phyloP scores from a whole-genome alignment of 2,329 filamentous ascomycete genomes.

The Exophiala sp. region DNA sequence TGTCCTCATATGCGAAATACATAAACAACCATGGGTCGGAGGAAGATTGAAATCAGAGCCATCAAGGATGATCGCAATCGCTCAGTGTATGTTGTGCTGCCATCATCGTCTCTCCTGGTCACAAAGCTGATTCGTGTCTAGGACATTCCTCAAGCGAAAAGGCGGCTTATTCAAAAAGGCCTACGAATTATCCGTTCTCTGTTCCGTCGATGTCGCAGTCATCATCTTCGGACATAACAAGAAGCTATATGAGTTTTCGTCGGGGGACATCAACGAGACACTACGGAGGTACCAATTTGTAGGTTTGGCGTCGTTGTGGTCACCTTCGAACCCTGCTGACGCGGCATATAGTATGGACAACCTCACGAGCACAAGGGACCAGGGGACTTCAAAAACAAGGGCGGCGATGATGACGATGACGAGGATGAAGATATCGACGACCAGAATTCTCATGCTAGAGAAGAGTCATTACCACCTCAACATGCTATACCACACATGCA shows the following conservation, averaged over 20 bases:
- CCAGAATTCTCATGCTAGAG: slow-evolving; percentile 60
- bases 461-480: slow-evolving; percentile 55
- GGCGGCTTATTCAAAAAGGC: slow-evolving; percentile 99
- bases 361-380: slow-evolving; percentile 97
- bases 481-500: slow-evolving; percentile 63
- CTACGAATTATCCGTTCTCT: slow-evolving; percentile 95
- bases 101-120: not conserved
- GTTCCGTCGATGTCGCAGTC: slow-evolving; percentile 96
- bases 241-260: slow-evolving; percentile 98
- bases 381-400: slow-evolving; percentile 79
- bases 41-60: slow-evolving; percentile 99
- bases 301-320: slow-evolving; percentile 40
- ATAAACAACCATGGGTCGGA: slow-evolving; percentile 71
- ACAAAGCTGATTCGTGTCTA: slow-evolving; percentile 38
- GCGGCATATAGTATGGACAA: slow-evolving; percentile 67
- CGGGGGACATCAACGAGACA: slow-evolving; percentile 85
- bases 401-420: slow-evolving; percentile 76
- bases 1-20: slow-evolving; percentile 8
- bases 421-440: slow-evolving; percentile 58
- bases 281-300: slow-evolving; percentile 88
- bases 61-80: slow-evolving; percentile 98
- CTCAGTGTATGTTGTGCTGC: slow-evolving; percentile 71
- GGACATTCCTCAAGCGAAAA: slow-evolving; percentile 97
- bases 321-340: slow-evolving; percentile 7
- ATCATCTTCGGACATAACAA: slow-evolving; percentile 99